Conservation (phyloP, 495 filamentous ascomycete species). For the Neurospora sp. region DNA sequence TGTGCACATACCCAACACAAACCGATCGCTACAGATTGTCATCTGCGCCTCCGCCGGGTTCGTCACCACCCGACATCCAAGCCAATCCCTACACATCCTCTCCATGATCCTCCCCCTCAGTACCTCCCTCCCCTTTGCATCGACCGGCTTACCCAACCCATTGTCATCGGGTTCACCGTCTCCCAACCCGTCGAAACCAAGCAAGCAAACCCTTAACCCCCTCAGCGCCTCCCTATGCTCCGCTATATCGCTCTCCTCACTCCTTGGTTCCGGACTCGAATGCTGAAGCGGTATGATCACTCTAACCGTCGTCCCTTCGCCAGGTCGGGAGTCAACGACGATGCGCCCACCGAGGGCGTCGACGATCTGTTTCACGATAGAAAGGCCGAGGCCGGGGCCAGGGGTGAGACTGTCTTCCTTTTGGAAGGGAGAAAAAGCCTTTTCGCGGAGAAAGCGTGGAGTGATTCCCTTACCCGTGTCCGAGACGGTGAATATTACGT, state of each 20-base stretch:
- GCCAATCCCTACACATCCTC: constrained; percentile 17
- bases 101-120: constrained; percentile 5
- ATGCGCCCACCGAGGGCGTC: constrained; percentile 49
- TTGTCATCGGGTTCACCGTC: background rate
- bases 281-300: constrained; percentile 36
- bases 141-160: background rate
- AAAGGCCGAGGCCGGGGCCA: constrained; percentile 61
- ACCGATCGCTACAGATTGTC: background rate
- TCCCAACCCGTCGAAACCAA: constrained; percentile 15
- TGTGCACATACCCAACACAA: background rate
- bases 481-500: constrained; percentile 36
- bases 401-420: constrained; percentile 57
- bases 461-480: constrained; percentile 64
- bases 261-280: background rate
- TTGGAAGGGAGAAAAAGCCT: constrained; percentile 58
- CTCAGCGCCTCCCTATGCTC: constrained; percentile 23
- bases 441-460: constrained; percentile 54
- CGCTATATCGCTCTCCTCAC: constrained; percentile 7
- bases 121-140: background rate
- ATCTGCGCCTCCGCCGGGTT: background rate
- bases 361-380: constrained; percentile 57
- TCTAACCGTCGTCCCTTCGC: constrained; percentile 48
- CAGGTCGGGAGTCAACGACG: constrained; percentile 44
- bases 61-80: background rate
- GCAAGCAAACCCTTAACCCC: constrained; percentile 20